Percentiles rank a stretch among this genome's conserved stretches.
Conservation (phyloP, 768 basidiomycete genomes). For the Hortiboletus flavorubellus region DNA sequence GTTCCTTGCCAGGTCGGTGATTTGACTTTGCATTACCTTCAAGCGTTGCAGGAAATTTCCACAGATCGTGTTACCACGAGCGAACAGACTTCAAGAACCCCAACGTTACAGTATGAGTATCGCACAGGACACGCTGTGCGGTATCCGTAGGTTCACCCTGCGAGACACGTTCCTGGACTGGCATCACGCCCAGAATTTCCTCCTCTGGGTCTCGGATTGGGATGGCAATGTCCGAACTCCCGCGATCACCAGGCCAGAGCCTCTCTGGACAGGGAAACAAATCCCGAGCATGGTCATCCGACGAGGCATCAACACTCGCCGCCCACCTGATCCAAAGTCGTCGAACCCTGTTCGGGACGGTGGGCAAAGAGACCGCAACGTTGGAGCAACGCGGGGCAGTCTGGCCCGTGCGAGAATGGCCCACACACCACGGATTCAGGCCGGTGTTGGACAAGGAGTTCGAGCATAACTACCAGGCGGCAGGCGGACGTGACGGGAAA, state of each 20-base stretch:
- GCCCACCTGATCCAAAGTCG: conserved; percentile 74
- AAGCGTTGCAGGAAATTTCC: not conserved
- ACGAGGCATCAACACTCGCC: conserved; percentile 89
- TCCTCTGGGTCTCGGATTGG: conserved; percentile 98
- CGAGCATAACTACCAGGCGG: conserved; percentile 65
- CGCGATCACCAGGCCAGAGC: conserved; percentile 93
- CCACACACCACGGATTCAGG: conserved; percentile 85
- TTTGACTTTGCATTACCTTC: not conserved
- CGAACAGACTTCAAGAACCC: conserved; percentile 72
- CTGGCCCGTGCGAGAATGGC: conserved; percentile 93
- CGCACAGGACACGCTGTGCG: conserved; percentile 94
- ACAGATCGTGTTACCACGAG: conserved; percentile 98
- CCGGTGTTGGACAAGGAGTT: conserved; percentile 72
- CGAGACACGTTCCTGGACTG: conserved; percentile 95
- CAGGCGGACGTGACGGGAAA: conserved; percentile 90
- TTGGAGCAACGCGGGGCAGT: conserved; percentile 92
- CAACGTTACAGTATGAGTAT: conserved; percentile 84
- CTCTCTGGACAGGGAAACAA: conserved; percentile 99
- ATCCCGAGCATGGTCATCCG: conserved; percentile 90
- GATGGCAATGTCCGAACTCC: conserved; percentile 91
- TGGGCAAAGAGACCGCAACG: conserved; percentile 88
- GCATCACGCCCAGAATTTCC: conserved; percentile 93
- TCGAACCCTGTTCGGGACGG: conserved; percentile 85
- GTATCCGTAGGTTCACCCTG: conserved; percentile 94
- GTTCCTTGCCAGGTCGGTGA: conserved; percentile 84